A percentile compares a stretch with the other conserved stretches of the same genome.
These are phyloP conservation scores for Gaertneriomyces semiglobifer DNA, from an alignment of 192 early-diverging fungal species.

Conservation along the genomic window DNA sequence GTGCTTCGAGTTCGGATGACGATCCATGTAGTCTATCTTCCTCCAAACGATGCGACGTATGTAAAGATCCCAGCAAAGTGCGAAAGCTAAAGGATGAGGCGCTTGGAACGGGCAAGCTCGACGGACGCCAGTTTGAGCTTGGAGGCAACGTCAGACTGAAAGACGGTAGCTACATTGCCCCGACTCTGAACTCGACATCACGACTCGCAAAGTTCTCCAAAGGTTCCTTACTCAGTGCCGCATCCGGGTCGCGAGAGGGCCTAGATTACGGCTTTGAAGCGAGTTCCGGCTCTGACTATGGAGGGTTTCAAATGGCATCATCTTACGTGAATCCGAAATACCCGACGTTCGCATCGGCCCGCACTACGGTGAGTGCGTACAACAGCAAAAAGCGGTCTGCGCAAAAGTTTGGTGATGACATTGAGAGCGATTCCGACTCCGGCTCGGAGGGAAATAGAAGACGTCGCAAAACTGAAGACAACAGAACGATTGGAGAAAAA, in stretches of 20 bases:
- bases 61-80: conserved; percentile 38
- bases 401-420: too few relatives aligned
- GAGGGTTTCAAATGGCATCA: background rate
- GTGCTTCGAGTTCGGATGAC: background rate
- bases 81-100: conserved; percentile 13
- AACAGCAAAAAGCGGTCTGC: too few relatives aligned
- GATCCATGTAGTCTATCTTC: conserved; percentile 22
- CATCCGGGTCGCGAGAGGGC: background rate
- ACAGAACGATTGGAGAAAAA: too few relatives aligned
- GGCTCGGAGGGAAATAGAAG: too few relatives aligned
- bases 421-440: too few relatives aligned
- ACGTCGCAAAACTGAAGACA: too few relatives aligned
- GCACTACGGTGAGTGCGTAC: too few relatives aligned
- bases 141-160: conserved; percentile 11
- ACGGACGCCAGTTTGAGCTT: conserved; percentile 19
- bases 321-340: too few relatives aligned
- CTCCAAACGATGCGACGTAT: conserved; percentile 41
- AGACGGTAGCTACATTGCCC: conserved; percentile 21
- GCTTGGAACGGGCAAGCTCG: background rate
- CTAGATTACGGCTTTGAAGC: conserved; percentile 17
- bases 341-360: too few relatives aligned
- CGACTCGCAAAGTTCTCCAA: too few relatives aligned
- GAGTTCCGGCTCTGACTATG: conserved; percentile 1
- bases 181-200: background rate
- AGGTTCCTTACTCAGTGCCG: too few relatives aligned